These are phyloP conservation scores for Pseudognaphalium luteoalbum DNA, from an alignment of 129 eudicot genomes.

Conservation along the genomic window DNA sequence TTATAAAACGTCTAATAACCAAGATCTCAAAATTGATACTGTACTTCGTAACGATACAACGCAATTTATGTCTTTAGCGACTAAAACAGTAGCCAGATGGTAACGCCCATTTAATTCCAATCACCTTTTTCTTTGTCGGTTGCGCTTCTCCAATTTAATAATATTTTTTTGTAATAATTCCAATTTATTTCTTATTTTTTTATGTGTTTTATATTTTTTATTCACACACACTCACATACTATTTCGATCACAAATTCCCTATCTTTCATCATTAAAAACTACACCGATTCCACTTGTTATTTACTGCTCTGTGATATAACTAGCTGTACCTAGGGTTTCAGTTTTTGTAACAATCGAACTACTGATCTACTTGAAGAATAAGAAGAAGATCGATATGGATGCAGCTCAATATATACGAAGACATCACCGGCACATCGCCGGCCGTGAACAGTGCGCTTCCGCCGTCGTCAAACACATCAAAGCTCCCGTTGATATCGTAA, in stretches of 20 bases:
- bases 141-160: constrained; percentile 4
- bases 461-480: constrained; percentile 63
- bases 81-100: background rate
- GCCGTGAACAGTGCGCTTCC: constrained; percentile 57
- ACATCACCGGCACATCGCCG: constrained; percentile 44
- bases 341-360: background rate
- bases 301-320: background rate
- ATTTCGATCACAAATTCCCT: constrained; percentile 6
- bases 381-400: constrained; percentile 31
- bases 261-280: constrained; percentile 17
- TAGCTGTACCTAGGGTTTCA: background rate
- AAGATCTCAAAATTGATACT: too few species aligned
- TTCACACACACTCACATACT: background rate
- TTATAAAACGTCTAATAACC: too few species aligned
- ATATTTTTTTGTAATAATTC: background rate
- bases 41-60: background rate
- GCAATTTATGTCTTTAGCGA: background rate
- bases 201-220: background rate
- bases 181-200: background rate
- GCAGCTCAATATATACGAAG: constrained; percentile 38
- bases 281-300: background rate
- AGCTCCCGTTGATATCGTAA: constrained; percentile 70
- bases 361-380: constrained; percentile 1
- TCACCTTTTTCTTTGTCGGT: constrained; percentile 15
- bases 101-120: background rate